Evolutionary conservation across 2,329 filamentous ascomycete species (phyloP).

Genomic region (Allantophomopsis lycopodina): DNA sequence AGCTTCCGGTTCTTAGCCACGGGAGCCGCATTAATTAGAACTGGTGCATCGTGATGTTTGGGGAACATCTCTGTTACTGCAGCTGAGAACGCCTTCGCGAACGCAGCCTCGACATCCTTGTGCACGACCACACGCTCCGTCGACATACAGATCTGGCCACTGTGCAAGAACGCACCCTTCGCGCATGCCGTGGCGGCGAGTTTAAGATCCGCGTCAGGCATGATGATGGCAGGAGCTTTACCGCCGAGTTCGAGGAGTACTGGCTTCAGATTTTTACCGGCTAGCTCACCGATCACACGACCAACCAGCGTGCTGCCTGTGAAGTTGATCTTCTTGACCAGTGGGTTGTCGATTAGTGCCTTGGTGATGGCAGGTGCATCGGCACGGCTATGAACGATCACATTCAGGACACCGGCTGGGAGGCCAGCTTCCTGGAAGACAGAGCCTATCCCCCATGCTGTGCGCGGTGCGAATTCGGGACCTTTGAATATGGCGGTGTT

Average conservation of each 20-base stretch:
- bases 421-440: slow-evolving; percentile 63
- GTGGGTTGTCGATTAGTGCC: slow-evolving; percentile 50
- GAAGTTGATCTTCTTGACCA: slow-evolving; percentile 73
- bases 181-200: slow-evolving; percentile 56
- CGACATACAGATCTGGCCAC: slow-evolving; percentile 76
- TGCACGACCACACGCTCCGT: slow-evolving; percentile 61
- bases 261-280: slow-evolving; percentile 66
- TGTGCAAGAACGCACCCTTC: slow-evolving; percentile 57
- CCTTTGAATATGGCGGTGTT: slow-evolving; percentile 66
- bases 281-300: slow-evolving; percentile 53
- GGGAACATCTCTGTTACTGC: slow-evolving; percentile 28
- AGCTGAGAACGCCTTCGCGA: slow-evolving; percentile 21
- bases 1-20: slow-evolving; percentile 52
- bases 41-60: slow-evolving; percentile 41
- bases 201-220: slow-evolving; percentile 66
- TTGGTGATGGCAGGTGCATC: slow-evolving; percentile 55
- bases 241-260: slow-evolving; percentile 72
- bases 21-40: slow-evolving; percentile 56
- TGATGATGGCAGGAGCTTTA: slow-evolving; percentile 66
- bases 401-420: slow-evolving; percentile 60
- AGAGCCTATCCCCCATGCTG: slow-evolving; percentile 45
- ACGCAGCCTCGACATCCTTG: slow-evolving; percentile 28
- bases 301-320: slow-evolving; percentile 68
- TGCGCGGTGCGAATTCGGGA: slow-evolving; percentile 52
- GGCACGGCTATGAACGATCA: slow-evolving; percentile 51